phyloP scores from a whole-genome alignment of 148 eudicot species.

The Silene uniflora region DNA sequence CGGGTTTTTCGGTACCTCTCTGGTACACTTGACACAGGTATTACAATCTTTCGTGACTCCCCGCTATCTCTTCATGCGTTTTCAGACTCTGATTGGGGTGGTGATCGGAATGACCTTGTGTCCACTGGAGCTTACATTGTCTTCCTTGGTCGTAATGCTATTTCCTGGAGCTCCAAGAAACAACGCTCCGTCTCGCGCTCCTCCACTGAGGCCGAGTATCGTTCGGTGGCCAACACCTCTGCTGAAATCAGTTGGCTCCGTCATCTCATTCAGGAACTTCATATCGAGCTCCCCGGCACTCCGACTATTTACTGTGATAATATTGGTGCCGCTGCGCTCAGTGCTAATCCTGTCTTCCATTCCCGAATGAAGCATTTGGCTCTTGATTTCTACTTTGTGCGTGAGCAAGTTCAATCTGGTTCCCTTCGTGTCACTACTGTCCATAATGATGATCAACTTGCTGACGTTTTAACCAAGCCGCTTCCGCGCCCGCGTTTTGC shows the following conservation, averaged over 20 bases:
- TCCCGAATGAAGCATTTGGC: constrained; percentile 20
- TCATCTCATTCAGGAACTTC: constrained; percentile 4
- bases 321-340: not conserved
- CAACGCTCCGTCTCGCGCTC: constrained; percentile 7
- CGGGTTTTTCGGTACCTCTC: constrained; percentile 4
- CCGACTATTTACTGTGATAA: constrained; percentile 11
- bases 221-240: not conserved
- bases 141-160: constrained; percentile 15
- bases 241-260: constrained; percentile 6
- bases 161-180: constrained; percentile 18
- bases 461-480: constrained; percentile 13
- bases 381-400: constrained; percentile 4
- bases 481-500: not conserved
- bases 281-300: not conserved
- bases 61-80: too few species aligned
- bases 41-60: not conserved
- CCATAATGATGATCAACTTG: constrained; percentile 19
- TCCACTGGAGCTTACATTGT: constrained; percentile 16
- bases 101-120: constrained; percentile 2
- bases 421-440: constrained; percentile 5
- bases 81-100: constrained; percentile 5
- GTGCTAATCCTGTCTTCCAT: constrained; percentile 22
- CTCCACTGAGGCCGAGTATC: constrained; percentile 7
- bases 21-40: not conserved
- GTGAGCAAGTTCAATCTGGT: constrained; percentile 17